phyloP scores from a whole-genome alignment of 2,329 filamentous ascomycete species.

The Calonectria pseudoturangicola region DNA sequence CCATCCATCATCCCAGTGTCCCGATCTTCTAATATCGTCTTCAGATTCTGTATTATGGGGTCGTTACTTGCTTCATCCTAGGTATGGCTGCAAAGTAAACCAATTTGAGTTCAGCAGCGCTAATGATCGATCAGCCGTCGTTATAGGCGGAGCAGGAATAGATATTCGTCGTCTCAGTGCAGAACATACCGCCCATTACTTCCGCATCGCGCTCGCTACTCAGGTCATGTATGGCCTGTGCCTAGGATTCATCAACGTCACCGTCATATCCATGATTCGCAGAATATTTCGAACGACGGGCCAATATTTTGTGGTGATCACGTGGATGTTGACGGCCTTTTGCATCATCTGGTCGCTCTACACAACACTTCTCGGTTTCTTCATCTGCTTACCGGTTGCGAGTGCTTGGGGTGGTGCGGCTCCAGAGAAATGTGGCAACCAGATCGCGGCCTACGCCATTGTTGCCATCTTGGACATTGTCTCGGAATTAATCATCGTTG shows the following conservation, averaged over 20 bases:
- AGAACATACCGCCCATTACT: slow-evolving; percentile 22
- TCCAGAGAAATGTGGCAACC: slow-evolving; percentile 16
- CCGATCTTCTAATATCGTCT: neutral
- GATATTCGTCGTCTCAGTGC: slow-evolving; percentile 16
- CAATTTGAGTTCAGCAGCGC: neutral
- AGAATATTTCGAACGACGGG: slow-evolving; percentile 38
- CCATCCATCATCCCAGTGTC: too few species aligned
- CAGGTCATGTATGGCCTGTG: slow-evolving; percentile 39
- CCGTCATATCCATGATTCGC: slow-evolving; percentile 40
- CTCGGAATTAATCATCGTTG: slow-evolving; percentile 31
- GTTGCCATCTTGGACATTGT: slow-evolving; percentile 34
- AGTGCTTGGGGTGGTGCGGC: slow-evolving; percentile 31
- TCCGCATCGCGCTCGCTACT: slow-evolving; percentile 33
- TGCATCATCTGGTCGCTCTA: slow-evolving; percentile 31
- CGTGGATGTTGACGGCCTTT: slow-evolving; percentile 20
- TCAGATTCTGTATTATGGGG: slow-evolving; percentile 27
- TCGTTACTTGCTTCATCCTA: slow-evolving; percentile 22
- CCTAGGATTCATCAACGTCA: slow-evolving; percentile 41
- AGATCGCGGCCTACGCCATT: slow-evolving; percentile 19
- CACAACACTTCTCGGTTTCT: slow-evolving; percentile 31
- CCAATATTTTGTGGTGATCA: slow-evolving; percentile 22
- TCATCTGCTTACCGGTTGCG: slow-evolving; percentile 31
- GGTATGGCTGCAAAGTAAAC: neutral
- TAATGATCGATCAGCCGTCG: neutral
- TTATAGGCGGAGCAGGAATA: slow-evolving; percentile 26